A percentile compares a stretch with the other conserved stretches of the same genome.
phyloP scores from a whole-genome alignment of 139 green algal genomes.

The Medakamo hakoo region DNA sequence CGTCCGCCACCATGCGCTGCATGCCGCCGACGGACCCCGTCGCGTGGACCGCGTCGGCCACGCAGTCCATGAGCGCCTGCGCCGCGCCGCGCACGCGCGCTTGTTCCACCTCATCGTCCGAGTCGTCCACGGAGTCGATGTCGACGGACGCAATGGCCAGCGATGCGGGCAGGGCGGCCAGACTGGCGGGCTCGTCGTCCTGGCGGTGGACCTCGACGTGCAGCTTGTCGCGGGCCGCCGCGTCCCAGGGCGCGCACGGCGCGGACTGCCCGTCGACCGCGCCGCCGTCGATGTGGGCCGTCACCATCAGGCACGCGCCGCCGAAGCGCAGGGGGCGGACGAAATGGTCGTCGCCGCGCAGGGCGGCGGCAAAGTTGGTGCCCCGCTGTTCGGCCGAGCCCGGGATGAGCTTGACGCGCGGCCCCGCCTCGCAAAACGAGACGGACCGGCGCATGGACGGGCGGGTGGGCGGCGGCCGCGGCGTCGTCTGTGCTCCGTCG shows the following conservation, averaged over 20 bases:
- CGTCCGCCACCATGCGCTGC: constrained; percentile 3
- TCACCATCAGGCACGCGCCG: constrained; percentile 8
- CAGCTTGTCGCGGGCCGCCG: constrained; percentile 1
- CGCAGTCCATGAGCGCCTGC: constrained; percentile 32
- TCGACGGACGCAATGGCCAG: constrained; percentile 4
- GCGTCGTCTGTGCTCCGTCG: not conserved
- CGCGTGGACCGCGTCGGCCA: constrained; percentile 19
- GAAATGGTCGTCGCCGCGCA: constrained; percentile 21
- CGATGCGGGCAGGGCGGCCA: not conserved
- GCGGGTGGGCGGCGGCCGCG: not conserved
- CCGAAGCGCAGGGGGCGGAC: constrained; percentile 9
- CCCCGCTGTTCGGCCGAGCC: constrained; percentile 37
- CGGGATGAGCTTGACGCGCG: constrained; percentile 23
- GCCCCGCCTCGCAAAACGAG: constrained; percentile 11
- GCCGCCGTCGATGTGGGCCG: no score
- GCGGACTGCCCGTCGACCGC: no score
- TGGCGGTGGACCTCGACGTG: constrained; percentile 6
- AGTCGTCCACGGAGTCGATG: constrained; percentile 4
- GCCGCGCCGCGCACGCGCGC: constrained; percentile 6
- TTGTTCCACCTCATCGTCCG: constrained; percentile 7
- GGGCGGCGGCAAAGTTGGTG: constrained; percentile 19
- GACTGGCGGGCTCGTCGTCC: constrained; percentile 2
- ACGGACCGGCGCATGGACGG: not conserved
- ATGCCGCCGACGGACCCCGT: constrained; percentile 14
- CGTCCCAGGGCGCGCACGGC: no score